These are phyloP conservation scores for Nitzschia sp. DNA, from an alignment of 108 stramenopile genomes.

Conservation along the genomic window DNA sequence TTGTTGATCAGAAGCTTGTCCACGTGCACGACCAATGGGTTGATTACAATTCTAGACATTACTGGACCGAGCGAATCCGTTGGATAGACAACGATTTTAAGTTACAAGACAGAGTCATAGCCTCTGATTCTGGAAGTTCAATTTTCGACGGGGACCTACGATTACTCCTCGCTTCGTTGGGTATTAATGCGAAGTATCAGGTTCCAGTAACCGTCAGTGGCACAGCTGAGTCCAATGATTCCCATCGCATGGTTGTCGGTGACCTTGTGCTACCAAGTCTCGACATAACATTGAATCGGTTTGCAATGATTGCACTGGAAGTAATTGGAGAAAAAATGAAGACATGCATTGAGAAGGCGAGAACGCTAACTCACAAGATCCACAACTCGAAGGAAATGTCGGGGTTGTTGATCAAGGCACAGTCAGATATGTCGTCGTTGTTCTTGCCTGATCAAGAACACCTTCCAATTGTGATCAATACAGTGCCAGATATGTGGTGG, in stretches of 20 bases:
- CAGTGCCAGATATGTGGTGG: conserved; percentile 4
- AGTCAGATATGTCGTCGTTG: not conserved
- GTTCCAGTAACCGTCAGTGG: not conserved
- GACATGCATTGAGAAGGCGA: not conserved
- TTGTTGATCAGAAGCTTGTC: not conserved
- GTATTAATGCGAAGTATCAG: not conserved
- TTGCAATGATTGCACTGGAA: not conserved
- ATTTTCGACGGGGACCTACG: not conserved
- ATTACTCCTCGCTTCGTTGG: not conserved
- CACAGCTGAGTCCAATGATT: not conserved
- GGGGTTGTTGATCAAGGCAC: conserved; percentile 6
- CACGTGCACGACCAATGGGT: conserved; percentile 8
- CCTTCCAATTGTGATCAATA: not conserved
- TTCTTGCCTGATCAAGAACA: not conserved
- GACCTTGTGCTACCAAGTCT: not conserved
- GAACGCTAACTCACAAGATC: not conserved
- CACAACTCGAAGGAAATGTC: not conserved
- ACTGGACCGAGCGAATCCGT: not conserved
- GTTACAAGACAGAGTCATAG: not conserved
- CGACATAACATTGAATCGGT: not conserved
- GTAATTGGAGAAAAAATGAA: conserved; percentile 1
- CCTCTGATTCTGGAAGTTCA: not conserved
- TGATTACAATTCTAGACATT: no score
- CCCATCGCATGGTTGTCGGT: not conserved
- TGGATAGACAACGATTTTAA: conserved; percentile 6